phyloP scores from a whole-genome alignment of 2,329 filamentous ascomycete genomes.

The Aureobasidium sp. region DNA sequence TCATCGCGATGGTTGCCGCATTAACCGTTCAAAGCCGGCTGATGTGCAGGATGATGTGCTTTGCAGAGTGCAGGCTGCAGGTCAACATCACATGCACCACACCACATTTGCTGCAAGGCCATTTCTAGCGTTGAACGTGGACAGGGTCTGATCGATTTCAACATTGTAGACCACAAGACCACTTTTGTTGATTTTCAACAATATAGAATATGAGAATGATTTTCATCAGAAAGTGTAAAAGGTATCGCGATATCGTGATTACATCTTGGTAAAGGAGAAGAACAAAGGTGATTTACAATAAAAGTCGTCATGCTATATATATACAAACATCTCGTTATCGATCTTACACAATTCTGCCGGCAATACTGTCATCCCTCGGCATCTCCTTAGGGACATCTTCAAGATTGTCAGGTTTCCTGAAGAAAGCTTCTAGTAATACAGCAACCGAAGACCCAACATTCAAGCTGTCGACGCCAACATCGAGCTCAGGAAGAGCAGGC shows the following conservation, averaged over 20 bases:
- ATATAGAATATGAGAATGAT: not conserved
- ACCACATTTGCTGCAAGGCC: not conserved
- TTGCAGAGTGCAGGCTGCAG: not conserved
- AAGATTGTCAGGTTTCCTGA: conserved; percentile 28
- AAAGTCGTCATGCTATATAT: not conserved
- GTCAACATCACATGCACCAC: not conserved
- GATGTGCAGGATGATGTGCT: conserved; percentile 2
- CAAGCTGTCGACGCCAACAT: conserved; percentile 46
- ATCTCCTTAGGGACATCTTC: not conserved
- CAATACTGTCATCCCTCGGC: not conserved
- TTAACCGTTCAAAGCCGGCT: not conserved
- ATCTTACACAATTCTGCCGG: not conserved
- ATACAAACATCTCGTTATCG: not conserved
- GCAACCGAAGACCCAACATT: not conserved
- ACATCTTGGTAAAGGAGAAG: not conserved
- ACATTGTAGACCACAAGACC: not conserved
- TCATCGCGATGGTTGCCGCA: not conserved
- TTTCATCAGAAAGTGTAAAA: not conserved
- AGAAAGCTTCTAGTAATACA: not conserved
- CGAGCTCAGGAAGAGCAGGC: conserved; percentile 23
- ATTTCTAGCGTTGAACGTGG: not conserved
- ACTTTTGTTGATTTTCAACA: not conserved
- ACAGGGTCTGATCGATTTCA: not conserved
- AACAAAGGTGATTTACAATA: not conserved
- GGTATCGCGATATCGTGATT: not conserved